These are phyloP conservation scores for Aristolochia contorta DNA, from an alignment of 164 flowering plant genomes.

Conservation along the genomic window DNA sequence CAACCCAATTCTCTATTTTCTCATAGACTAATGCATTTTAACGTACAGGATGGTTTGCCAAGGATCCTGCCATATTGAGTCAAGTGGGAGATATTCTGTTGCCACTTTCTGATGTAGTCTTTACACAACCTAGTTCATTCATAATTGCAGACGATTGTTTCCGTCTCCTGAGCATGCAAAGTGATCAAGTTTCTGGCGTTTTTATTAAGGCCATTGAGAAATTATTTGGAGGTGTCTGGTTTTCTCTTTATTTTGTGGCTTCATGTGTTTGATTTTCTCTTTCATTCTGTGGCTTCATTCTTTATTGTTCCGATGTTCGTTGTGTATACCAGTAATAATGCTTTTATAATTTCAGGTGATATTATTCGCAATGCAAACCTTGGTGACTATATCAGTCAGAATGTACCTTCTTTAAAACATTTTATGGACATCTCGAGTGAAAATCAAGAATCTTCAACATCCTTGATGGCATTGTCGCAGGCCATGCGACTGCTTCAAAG, in stretches of 20 bases:
- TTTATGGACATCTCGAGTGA: slow-evolving; percentile 30
- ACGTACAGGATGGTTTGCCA: slow-evolving; percentile 82
- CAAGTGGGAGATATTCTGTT: slow-evolving; percentile 63
- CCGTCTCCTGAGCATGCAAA: slow-evolving; percentile 46
- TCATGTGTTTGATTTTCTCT: neutral
- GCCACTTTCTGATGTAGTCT: slow-evolving; percentile 20
- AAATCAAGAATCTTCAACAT: slow-evolving; percentile 34
- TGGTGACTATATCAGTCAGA: slow-evolving; percentile 53
- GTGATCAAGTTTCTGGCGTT: slow-evolving; percentile 30
- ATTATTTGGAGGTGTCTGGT: slow-evolving; percentile 56
- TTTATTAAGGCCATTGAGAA: slow-evolving; percentile 48
- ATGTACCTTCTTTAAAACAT: slow-evolving; percentile 61
- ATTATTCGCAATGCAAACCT: slow-evolving; percentile 32
- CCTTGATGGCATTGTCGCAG: slow-evolving; percentile 69
- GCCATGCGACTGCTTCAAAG: slow-evolving; percentile 66
- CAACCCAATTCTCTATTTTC: neutral
- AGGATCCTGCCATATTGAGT: slow-evolving; percentile 57
- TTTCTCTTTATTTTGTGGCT: neutral
- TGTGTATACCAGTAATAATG: too few species aligned
- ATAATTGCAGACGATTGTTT: slow-evolving; percentile 83
- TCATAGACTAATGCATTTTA: too few species aligned
- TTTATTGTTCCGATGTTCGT: neutral
- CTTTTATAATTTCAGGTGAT: slow-evolving; percentile 32
- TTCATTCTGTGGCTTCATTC: neutral
- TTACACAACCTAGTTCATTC: slow-evolving; percentile 32